These are phyloP conservation scores for Microdochium paspali DNA, from an alignment of 2,329 filamentous ascomycete genomes.

Conservation along the genomic window DNA sequence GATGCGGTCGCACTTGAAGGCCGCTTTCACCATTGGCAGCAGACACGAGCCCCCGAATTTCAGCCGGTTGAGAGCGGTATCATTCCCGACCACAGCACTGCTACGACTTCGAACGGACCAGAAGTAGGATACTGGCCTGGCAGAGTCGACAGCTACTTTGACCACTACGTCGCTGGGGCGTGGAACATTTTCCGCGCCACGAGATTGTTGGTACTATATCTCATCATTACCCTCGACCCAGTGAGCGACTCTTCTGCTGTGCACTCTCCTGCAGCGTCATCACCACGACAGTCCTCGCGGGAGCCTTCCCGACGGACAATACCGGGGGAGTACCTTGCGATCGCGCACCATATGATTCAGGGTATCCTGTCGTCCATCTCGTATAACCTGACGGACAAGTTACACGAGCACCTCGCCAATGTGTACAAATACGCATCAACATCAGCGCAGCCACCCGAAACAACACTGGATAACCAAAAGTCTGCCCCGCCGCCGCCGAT, in stretches of 20 bases:
- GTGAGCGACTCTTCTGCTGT: background rate
- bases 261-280: too few species aligned
- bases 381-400: background rate
- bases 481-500: background rate
- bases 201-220: constrained; percentile 1
- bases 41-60: constrained; percentile 5
- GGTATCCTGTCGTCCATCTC: background rate
- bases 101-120: background rate
- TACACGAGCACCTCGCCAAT: background rate
- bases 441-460: background rate
- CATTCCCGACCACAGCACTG: background rate
- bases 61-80: constrained; percentile 4
- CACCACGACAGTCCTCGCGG: background rate
- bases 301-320: background rate
- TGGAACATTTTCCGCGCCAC: constrained; percentile 7
- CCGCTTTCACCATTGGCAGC: constrained; percentile 6
- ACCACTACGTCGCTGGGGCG: constrained; percentile 6
- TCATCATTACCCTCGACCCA: background rate
- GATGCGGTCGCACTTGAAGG: constrained; percentile 2
- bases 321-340: background rate
- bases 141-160: constrained; percentile 7
- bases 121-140: constrained; percentile 6
- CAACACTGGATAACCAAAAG: background rate
- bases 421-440: background rate
- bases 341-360: background rate